A percentile compares a stretch with the other conserved stretches of the same genome.
Evolutionary conservation across 306 rosid genomes (phyloP).

Genomic region (Canavalia ensiformis): DNA sequence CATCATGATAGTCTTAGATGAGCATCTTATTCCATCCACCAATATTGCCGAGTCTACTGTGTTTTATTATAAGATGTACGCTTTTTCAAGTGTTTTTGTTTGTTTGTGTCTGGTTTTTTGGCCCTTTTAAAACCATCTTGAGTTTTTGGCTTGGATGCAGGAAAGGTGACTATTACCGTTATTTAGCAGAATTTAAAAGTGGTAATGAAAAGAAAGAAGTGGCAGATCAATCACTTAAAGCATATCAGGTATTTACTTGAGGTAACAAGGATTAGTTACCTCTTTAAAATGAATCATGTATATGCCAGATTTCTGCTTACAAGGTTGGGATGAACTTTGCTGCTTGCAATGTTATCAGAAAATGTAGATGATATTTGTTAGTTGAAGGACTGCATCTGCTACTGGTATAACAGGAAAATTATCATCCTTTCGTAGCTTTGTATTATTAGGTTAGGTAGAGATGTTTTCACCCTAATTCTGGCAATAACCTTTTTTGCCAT

Average conservation of each 20-base stretch:
- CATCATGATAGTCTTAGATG: conserved; percentile 57
- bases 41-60: conserved; percentile 47
- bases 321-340: conserved; percentile 27
- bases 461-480: conserved; percentile 6
- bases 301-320: neutral
- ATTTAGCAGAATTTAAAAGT: conserved; percentile 56
- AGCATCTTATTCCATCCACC: conserved; percentile 63
- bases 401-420: conserved; percentile 24
- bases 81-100: neutral
- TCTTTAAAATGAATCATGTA: conserved; percentile 9
- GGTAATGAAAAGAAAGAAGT: conserved; percentile 53
- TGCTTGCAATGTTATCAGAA: conserved; percentile 9
- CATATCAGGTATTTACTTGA: conserved; percentile 53
- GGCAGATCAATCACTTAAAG: conserved; percentile 56
- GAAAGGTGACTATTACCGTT: conserved; percentile 57
- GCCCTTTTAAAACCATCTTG: neutral
- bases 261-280: neutral
- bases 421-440: conserved; percentile 9
- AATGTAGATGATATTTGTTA: conserved; percentile 31
- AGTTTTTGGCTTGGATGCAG: conserved; percentile 47
- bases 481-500: neutral
- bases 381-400: conserved; percentile 9
- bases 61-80: conserved; percentile 61
- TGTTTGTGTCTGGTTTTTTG: neutral
- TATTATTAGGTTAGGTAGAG: neutral